Evolutionary conservation across 768 basidiomycete species (phyloP), one percentile per base, ranked within the genome.

Genomic region (Tricholoma sp.): DNA sequence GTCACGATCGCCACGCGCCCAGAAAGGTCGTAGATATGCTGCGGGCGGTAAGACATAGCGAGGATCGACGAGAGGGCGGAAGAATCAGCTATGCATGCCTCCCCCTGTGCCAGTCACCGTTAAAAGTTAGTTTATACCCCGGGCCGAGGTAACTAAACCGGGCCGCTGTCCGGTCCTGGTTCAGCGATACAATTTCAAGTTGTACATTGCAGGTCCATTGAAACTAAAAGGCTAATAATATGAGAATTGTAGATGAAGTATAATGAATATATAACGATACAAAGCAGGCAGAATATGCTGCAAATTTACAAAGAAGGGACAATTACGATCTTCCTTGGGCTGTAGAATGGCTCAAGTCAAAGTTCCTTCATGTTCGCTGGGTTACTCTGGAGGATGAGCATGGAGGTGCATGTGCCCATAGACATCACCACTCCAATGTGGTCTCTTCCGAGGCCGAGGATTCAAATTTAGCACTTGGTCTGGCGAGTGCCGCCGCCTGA

Each of bases 1-100:
- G 80, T 82, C 15, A 82, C 80, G 17, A 82, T 56, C 17, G 79
- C 79, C 31, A 89, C 70, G 24, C 81, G 76, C n/a, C 83, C 84
- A 20, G 75, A 68, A 56, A 89, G 77, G 60, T 82, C 76, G 61
- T 77, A 80, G 17, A 83, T 53, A 37, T 64, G 67, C 52, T 74
- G 65, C 32, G 73, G 73, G 29, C 61, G 61, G 60, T 72, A 73
- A 56, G 70, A 64, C 66, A 70, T 69, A 58, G 54, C 54, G 17
- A 54, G 32, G 24, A 9, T 50, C n/a, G n/a, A 36, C 52, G 6
- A 11, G 11, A 32, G 52, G 44, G 13, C 15, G 4, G 1, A 12
- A 13, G 20, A 31, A 20, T 28, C 51, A 17, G 12, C 6, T 6
- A 18, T 41, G 18, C n/a, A 6, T n/a, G n/a, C n/a, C n/a, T n/a